A percentile compares a stretch with the other conserved stretches of the same genome.
Conservation (phyloP, 345 rosid genomes). For the Linum trigynum region DNA sequence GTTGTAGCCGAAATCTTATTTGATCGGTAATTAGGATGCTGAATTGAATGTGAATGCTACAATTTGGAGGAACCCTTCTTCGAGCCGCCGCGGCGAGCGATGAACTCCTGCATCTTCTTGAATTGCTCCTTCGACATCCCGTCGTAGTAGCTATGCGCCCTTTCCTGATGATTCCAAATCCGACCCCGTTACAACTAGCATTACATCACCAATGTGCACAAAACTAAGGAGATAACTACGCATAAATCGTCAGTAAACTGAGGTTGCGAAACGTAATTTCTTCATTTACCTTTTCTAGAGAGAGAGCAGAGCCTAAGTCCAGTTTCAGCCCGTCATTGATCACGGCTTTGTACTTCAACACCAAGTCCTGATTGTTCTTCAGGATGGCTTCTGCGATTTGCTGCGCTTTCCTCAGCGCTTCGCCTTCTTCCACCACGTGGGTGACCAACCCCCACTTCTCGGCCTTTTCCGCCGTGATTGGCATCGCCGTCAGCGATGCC, state of each 20-base stretch:
- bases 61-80: slow-evolving; percentile 55
- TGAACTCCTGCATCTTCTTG: slow-evolving; percentile 92
- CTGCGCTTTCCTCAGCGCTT: slow-evolving; percentile 53
- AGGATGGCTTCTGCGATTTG: slow-evolving; percentile 58
- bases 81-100: slow-evolving; percentile 47
- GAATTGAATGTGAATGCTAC: slow-evolving; percentile 16
- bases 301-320: slow-evolving; percentile 62
- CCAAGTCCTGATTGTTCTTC: slow-evolving; percentile 63
- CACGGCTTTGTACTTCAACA: slow-evolving; percentile 60
- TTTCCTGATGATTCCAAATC: slow-evolving; percentile 38
- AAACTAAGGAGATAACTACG: neutral
- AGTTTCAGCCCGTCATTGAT: slow-evolving; percentile 71
- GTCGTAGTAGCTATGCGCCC: slow-evolving; percentile 60
- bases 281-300: slow-evolving; percentile 61
- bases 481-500: slow-evolving; percentile 52
- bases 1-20: too few species aligned
- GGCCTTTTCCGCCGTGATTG: slow-evolving; percentile 70
- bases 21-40: neutral
- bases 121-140: slow-evolving; percentile 90
- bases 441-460: slow-evolving; percentile 78
- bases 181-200: neutral
- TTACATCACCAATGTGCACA: neutral
- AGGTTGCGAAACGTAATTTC: neutral
- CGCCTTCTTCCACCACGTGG: slow-evolving; percentile 63
- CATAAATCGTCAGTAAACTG: neutral